Evolutionary conservation across 2,329 filamentous ascomycete species (phyloP), one percentile per base, ranked within the genome.

Genomic region (Diaporthe vexans): DNA sequence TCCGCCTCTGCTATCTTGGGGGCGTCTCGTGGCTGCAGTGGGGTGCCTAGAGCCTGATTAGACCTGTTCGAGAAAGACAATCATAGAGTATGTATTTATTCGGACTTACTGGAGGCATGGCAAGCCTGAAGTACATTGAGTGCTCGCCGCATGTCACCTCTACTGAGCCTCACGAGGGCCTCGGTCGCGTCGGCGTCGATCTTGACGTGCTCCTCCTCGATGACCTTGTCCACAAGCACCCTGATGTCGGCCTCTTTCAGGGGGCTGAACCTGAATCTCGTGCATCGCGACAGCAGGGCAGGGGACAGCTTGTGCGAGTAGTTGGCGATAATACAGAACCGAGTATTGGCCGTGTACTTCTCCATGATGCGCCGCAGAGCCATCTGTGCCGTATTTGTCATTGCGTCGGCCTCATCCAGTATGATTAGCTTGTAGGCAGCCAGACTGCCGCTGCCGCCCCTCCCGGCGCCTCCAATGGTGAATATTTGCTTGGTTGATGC

Each of bases 351-450:
- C 0, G 97, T 99, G 86, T 99, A 99, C 85, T 98, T 98, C 82
- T 99, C 97, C 97, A 99, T 99, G 81, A 99, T 98, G 63, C 97
- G 89, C 76, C 97, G 91, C 72, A 99, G 87, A 0, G 97, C 97
- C 96, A 99, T 99, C 84, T 99, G 97, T 8, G 97, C 97, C 0
- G 96, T 97, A 71, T 94, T 94, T n/a, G 97, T 99, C 97, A 99
- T 99, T 71, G 97, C 97, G 83, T 99, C 97, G n/a, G 97, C 97
- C 86, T 99, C 97, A 83, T 99, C 97, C 6, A 99, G 91, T 72
- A 99, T 94, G 81, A 99, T 98, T 78, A 99, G 91, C 86, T 99
- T 99, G 88, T 94, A 99, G 4, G 90, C 90, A 0, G 94, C 94
- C 35, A 96, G 84, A 17, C 89, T 85, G 43, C 85, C 80, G 29